phyloP scores from a whole-genome alignment of 2,329 filamentous ascomycete genomes.

The Calonectria fujianensis region DNA sequence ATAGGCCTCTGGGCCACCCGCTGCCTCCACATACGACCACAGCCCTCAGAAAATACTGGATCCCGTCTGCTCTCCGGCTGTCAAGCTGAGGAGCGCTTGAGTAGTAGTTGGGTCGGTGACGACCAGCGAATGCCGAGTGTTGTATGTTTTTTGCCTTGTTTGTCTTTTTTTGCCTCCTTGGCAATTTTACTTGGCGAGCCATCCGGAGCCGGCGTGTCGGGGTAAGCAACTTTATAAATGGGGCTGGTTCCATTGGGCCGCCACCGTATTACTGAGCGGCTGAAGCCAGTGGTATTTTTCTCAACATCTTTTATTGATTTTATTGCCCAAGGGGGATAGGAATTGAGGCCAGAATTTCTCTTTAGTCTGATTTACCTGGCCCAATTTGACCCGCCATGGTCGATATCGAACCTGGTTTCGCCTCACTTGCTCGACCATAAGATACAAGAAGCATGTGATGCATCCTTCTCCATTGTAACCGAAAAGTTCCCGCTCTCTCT shows the following conservation, averaged over 20 bases:
- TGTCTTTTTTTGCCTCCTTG: background rate
- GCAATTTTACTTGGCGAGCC: background rate
- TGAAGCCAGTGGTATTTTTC: background rate
- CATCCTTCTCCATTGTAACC: background rate
- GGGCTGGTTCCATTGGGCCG: background rate
- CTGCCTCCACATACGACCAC: conserved; percentile 20
- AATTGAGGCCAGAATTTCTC: background rate
- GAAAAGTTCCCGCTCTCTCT: background rate
- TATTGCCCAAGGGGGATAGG: accelerated
- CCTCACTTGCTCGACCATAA: background rate
- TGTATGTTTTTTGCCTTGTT: background rate
- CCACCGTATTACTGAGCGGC: background rate
- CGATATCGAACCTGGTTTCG: background rate
- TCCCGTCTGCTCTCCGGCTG: conserved; percentile 25
- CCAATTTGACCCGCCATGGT: background rate
- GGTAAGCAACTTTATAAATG: conserved; percentile 1
- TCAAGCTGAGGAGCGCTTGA: conserved; percentile 29
- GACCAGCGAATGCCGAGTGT: conserved; percentile 28
- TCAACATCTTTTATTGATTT: background rate
- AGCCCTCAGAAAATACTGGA: conserved; percentile 28
- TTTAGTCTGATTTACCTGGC: background rate
- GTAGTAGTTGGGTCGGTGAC: conserved; percentile 29
- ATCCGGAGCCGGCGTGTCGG: background rate
- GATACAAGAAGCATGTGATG: background rate
- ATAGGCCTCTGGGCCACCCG: conserved; percentile 8